Conservation (phyloP, 768 basidiomycete genomes). For the Tricholoma terreum region DNA sequence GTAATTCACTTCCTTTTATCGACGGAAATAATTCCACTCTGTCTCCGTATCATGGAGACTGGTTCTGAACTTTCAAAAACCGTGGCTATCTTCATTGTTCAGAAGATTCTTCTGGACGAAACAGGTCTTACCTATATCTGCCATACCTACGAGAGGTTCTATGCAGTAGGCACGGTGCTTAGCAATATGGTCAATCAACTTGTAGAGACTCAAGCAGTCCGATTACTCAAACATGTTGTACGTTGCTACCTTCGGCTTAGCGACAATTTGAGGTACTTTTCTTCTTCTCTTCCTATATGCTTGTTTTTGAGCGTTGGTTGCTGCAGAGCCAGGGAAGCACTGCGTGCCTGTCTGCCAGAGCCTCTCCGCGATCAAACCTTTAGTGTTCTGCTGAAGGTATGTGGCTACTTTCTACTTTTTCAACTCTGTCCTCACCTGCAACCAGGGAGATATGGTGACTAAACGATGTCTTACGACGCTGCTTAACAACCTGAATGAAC, state of each 20-base stretch:
- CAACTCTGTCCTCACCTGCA: slow-evolving; percentile 8
- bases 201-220: slow-evolving; percentile 95
- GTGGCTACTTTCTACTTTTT: slow-evolving; percentile 9
- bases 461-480: slow-evolving; percentile 90
- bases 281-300: background rate
- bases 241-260: slow-evolving; percentile 94
- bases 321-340: slow-evolving; percentile 86
- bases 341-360: slow-evolving; percentile 94
- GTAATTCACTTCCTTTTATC: slow-evolving; percentile 99
- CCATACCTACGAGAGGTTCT: slow-evolving; percentile 99
- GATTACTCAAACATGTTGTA: slow-evolving; percentile 96
- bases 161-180: slow-evolving; percentile 96
- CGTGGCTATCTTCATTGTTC: slow-evolving; percentile 99
- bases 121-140: slow-evolving; percentile 98
- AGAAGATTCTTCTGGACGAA: slow-evolving; percentile 96
- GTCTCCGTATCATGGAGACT: slow-evolving; percentile 99
- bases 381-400: slow-evolving; percentile 81
- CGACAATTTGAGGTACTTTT: slow-evolving; percentile 85
- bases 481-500: slow-evolving; percentile 82
- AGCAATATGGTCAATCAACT: slow-evolving; percentile 99
- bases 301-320: slow-evolving; percentile 8
- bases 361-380: slow-evolving; percentile 94
- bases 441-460: slow-evolving; percentile 94
- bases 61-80: slow-evolving; percentile 98
- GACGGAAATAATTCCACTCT: slow-evolving; percentile 99